phyloP scores from a whole-genome alignment of 1,284 basidiomycete genomes.

The Nidula niveotomentosa region DNA sequence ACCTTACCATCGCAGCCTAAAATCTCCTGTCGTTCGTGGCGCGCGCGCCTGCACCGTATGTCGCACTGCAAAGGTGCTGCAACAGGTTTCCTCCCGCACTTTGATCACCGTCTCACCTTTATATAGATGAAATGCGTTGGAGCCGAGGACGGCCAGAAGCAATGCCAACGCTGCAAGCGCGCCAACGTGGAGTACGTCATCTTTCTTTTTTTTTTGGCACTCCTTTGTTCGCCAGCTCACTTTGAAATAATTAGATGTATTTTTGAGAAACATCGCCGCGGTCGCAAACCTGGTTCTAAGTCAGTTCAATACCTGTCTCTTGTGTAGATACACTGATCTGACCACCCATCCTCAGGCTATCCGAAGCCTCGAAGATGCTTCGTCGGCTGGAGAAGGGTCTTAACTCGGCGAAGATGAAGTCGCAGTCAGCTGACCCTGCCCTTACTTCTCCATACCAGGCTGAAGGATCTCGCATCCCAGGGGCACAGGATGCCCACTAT shows the following conservation, averaged over 20 bases:
- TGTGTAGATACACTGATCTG: slow-evolving; percentile 5
- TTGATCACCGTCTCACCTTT: slow-evolving; percentile 13
- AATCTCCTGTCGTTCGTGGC: slow-evolving; percentile 64
- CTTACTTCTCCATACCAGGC: slow-evolving; percentile 18
- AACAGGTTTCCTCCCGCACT: slow-evolving; percentile 12
- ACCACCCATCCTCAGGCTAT: slow-evolving; percentile 47
- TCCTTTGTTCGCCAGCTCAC: slow-evolving; percentile 3
- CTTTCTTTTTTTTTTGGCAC: slow-evolving; percentile 10
- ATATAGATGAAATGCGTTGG: slow-evolving; percentile 85
- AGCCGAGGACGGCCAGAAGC: slow-evolving; percentile 74
- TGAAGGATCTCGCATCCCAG: slow-evolving; percentile 9
- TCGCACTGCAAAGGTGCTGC: slow-evolving; percentile 71
- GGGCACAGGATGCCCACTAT: slow-evolving; percentile 19
- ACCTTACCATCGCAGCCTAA: slow-evolving; percentile 25
- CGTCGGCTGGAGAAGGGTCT: slow-evolving; percentile 80
- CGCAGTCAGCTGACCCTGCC: slow-evolving; percentile 35
- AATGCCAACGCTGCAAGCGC: slow-evolving; percentile 78
- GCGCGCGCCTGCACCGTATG: slow-evolving; percentile 82
- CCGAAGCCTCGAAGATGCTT: slow-evolving; percentile 85
- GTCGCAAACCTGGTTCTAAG: slow-evolving; percentile 88
- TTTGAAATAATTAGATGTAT: slow-evolving; percentile 50
- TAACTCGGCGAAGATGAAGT: slow-evolving; percentile 73
- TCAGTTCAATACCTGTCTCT: slow-evolving; percentile 30
- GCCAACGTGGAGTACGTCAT: slow-evolving; percentile 64
- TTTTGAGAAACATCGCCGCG: slow-evolving; percentile 84